Percentiles rank a stretch among this genome's conserved stretches.
Conservation (phyloP, 257 asterid species). For the Salvia miltiorrhiza region DNA sequence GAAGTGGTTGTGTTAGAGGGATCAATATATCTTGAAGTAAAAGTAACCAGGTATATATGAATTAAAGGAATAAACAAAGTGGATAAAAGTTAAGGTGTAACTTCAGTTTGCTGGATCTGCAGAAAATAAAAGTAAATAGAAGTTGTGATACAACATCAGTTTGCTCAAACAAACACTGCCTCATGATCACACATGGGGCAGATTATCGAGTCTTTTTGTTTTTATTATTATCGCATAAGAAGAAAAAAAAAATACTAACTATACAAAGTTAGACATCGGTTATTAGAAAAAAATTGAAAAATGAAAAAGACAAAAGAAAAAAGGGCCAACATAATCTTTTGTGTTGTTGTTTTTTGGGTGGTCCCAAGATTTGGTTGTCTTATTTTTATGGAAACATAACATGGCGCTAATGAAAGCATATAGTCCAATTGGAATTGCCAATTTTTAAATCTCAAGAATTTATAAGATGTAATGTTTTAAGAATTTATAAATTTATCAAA, state of each 20-base stretch:
- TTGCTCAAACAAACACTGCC: not conserved
- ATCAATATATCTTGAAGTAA: constrained; percentile 3
- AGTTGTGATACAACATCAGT: constrained; percentile 20
- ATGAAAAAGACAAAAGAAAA: not conserved
- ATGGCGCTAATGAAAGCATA: not conserved
- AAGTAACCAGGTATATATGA: not conserved
- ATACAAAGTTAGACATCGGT: too few relatives aligned
- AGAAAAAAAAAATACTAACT: too few relatives aligned
- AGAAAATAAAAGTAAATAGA: not conserved
- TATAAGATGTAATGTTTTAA: too few relatives aligned
- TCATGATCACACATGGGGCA: not conserved
- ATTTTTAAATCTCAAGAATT: not conserved
- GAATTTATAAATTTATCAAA: too few relatives aligned
- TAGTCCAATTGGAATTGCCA: not conserved
- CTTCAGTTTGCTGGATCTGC: constrained; percentile 29
- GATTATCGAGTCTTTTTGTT: not conserved
- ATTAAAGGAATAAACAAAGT: not conserved
- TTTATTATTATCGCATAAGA: not conserved
- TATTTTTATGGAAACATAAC: not conserved
- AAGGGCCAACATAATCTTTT: not conserved
- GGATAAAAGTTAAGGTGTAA: constrained; percentile 27
- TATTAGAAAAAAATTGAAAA: too few relatives aligned
- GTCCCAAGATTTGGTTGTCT: not conserved
- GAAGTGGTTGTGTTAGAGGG: not conserved
- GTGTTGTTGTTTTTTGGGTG: not conserved